Evolutionary conservation across 2,329 filamentous ascomycete species (phyloP).

Genomic region (Colletotrichum godetiae): DNA sequence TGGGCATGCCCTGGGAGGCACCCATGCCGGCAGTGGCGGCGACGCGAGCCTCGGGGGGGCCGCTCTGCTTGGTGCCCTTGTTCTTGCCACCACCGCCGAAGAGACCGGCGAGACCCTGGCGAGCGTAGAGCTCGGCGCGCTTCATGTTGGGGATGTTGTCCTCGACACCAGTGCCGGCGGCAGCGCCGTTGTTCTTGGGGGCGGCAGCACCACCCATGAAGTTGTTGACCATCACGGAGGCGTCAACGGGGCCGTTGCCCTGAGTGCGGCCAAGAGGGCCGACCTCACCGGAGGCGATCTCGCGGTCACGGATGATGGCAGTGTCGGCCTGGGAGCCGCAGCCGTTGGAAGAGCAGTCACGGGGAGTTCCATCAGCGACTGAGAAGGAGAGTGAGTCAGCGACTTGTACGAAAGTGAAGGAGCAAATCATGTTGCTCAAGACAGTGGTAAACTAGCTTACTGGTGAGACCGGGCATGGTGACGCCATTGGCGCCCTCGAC

Average conservation of each 20-base stretch:
- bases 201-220: slow-evolving; percentile 66
- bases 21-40: slow-evolving; percentile 65
- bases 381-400: slow-evolving; percentile 17
- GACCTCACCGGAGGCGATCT: slow-evolving; percentile 62
- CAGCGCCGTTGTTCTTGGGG: slow-evolving; percentile 52
- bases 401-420: background rate
- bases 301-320: slow-evolving; percentile 73
- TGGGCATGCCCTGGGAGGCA: slow-evolving; percentile 67
- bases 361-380: slow-evolving; percentile 74
- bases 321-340: slow-evolving; percentile 78
- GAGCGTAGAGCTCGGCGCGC: slow-evolving; percentile 35
- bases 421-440: background rate
- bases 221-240: slow-evolving; percentile 64
- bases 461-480: slow-evolving; percentile 67
- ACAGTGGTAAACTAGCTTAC: slow-evolving; percentile 21
- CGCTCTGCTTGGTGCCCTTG: slow-evolving; percentile 56
- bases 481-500: slow-evolving; percentile 71
- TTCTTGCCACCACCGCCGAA: slow-evolving; percentile 42
- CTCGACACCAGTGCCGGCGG: slow-evolving; percentile 54
- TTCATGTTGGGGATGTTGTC: slow-evolving; percentile 50
- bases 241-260: slow-evolving; percentile 68
- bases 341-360: slow-evolving; percentile 70
- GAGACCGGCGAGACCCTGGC: slow-evolving; percentile 41
- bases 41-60: slow-evolving; percentile 61
- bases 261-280: slow-evolving; percentile 74